Base-by-base conservation (phyloP, 768 basidiomycete genomes). In the Mycena alexandri region DNA sequence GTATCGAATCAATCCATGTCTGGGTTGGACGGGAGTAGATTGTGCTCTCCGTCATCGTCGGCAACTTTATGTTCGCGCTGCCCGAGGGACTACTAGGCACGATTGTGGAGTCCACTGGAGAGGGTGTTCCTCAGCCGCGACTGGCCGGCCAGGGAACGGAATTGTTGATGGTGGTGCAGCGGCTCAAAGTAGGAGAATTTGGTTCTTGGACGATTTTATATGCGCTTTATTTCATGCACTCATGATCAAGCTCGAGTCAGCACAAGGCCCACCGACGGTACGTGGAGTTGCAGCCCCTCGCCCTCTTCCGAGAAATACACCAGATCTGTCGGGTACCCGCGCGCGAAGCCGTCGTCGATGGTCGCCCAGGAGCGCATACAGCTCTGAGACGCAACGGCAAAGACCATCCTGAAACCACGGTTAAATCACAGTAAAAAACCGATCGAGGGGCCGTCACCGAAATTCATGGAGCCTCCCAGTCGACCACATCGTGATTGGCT, bases 401-500 rank as follows among this genome's bases (percentile, higher is more conserved):
- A 68, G 2, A 58, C 64, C 71, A 68, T 72, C 16, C 67, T 72
- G 38, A 24, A 58, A 29, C 9, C 22, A 22, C 11, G n/a, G 9
- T 22, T 24, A 12, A 42, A 16, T 29, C 3, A 6, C 12, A 16
- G 33, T 52, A 29, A 17, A 21, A 41, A 59, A 47, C 19, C 0
- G 21, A 8, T 13, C 2, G 9, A 19, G 14, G 16, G 13, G 22
- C 12, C 3, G 22, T 9, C 24, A 71, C 71, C 71, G 63, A 55
- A 68, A 71, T 41, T 71, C 71, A 29, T 71, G 58, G 22, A 56
- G 48, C 41, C 61, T 58, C 13, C 63, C 64, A 0, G 68, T 71
- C 9, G 67, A 66, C 71, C 71, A 71, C 59, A 71, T 36, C 13
- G 67, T 44, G 24, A 71, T 68, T n/a, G 63, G 67, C 43, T 34